Conservation (phyloP, 345 rosid species). For the Geranium rotundifolium region DNA sequence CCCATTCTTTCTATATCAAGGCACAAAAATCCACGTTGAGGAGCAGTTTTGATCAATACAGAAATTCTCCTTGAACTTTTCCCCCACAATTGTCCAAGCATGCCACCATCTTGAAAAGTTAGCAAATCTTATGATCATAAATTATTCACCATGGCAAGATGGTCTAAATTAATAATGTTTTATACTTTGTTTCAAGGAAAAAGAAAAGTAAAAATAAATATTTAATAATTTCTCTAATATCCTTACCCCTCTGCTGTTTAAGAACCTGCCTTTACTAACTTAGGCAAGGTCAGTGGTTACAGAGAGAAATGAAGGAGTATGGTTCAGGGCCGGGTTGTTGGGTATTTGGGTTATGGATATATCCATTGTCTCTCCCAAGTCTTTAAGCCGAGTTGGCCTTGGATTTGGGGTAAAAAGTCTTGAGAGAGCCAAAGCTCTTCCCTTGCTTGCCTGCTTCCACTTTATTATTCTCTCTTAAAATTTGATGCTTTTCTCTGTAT, state of each 20-base stretch:
- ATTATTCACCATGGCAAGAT: no score
- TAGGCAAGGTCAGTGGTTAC: constrained; percentile 1
- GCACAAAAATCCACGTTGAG: background rate
- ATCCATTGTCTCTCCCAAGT: constrained; percentile 21
- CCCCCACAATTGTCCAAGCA: background rate
- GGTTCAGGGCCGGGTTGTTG: constrained; percentile 14
- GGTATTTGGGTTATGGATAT: background rate
- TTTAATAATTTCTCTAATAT: no score
- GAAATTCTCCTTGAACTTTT: background rate
- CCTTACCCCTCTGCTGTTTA: constrained; percentile 5
- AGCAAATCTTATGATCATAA: background rate
- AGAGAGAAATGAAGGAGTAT: background rate
- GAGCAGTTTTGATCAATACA: background rate
- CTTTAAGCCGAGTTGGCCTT: constrained; percentile 8
- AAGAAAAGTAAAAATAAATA: no score
- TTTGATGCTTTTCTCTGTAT: constrained; percentile 38
- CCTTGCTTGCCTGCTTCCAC: constrained; percentile 17
- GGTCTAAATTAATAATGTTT: no score
- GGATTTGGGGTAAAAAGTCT: constrained; percentile 18
- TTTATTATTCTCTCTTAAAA: constrained; percentile 44
- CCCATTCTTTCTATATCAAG: no score
- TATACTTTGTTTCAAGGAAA: no score
- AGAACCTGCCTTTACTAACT: constrained; percentile 25
- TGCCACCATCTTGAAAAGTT: background rate
- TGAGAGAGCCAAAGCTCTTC: constrained; percentile 13